phyloP scores from a whole-genome alignment of 306 rosid genomes.

The Vigna hirtella region DNA sequence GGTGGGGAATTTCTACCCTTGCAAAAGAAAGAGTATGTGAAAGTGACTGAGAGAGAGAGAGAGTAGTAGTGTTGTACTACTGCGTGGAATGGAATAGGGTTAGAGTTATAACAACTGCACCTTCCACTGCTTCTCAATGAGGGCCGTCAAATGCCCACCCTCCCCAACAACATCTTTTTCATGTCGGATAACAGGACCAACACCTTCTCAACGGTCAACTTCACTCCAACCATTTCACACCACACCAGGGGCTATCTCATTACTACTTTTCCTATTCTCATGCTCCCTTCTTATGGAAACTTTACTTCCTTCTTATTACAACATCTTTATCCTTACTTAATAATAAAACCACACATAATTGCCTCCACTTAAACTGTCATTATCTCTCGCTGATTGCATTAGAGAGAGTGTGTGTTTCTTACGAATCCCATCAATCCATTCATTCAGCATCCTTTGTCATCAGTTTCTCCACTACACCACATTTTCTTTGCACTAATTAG shows the following conservation, averaged over 20 bases:
- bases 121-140: slow-evolving; percentile 40
- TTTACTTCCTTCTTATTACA: too few species aligned
- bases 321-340: neutral
- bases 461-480: neutral
- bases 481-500: neutral
- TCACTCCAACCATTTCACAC: too few species aligned
- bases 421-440: neutral
- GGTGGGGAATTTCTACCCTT: neutral
- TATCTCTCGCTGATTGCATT: too few species aligned
- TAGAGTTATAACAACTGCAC: slow-evolving; percentile 4
- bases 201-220: neutral
- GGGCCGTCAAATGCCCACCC: slow-evolving; percentile 45
- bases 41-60: slow-evolving; percentile 27
- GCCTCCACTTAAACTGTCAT: too few species aligned
- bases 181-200: slow-evolving; percentile 37
- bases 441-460: neutral
- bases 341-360: neutral
- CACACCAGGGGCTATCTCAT: too few species aligned
- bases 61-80: too few species aligned
- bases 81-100: too few species aligned
- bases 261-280: too few species aligned
- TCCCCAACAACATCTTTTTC: slow-evolving; percentile 1
- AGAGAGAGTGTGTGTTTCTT: neutral
- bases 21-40: neutral
- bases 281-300: too few species aligned